Conservation (phyloP, 768 basidiomycete species). For the Calocybe indica region DNA sequence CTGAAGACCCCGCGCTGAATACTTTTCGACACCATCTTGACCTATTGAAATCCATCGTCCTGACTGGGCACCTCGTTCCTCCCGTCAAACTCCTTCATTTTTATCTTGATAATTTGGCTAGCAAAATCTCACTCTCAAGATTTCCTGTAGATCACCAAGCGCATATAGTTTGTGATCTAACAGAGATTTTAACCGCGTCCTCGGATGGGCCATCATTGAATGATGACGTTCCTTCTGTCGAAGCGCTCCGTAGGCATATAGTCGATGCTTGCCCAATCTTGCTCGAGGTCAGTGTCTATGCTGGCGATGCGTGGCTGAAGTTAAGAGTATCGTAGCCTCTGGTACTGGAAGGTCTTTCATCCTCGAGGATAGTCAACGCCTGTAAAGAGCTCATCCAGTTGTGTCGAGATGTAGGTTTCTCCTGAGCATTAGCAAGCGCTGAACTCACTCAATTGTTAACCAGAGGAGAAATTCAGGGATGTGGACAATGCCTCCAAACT, state of each 20-base stretch:
- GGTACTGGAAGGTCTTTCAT: conserved; percentile 15
- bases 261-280: conserved; percentile 44
- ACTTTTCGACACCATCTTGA: conserved; percentile 38
- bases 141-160: conserved; percentile 37
- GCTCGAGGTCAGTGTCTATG: conserved; percentile 35
- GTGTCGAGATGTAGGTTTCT: conserved; percentile 30
- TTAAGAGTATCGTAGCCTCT: conserved; percentile 21
- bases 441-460: conserved; percentile 3
- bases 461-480: conserved; percentile 36
- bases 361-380: conserved; percentile 26
- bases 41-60: conserved; percentile 35
- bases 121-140: conserved; percentile 42
- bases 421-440: neutral
- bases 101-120: conserved; percentile 37
- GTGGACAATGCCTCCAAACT: conserved; percentile 37
- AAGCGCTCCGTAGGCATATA: conserved; percentile 37
- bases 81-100: conserved; percentile 46
- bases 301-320: conserved; percentile 1
- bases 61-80: conserved; percentile 34
- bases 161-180: conserved; percentile 39
- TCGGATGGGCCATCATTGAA: conserved; percentile 20
- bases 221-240: conserved; percentile 20
- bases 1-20: conserved; percentile 24
- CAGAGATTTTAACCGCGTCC: conserved; percentile 36
- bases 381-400: conserved; percentile 38